Percentiles rank a stretch among this genome's conserved stretches.
Evolutionary conservation across 768 basidiomycete species (phyloP).

Genomic region (Russula abietina): DNA sequence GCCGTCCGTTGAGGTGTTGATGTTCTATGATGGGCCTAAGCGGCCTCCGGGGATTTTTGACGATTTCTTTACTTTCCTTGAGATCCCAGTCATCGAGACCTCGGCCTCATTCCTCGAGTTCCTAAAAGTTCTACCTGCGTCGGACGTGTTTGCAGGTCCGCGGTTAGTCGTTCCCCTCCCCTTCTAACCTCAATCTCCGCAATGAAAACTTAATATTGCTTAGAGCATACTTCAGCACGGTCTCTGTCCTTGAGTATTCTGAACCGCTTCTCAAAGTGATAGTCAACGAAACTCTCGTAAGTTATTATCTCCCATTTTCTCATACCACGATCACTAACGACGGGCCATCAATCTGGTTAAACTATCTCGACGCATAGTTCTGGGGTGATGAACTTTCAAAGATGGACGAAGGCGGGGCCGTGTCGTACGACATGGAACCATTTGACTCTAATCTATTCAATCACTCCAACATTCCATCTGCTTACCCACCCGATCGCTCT

Average conservation of each 20-base stretch:
- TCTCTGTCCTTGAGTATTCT: constrained; percentile 7
- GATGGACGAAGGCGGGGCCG: not conserved
- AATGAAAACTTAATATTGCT: not conserved
- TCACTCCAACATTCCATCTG: constrained; percentile 9
- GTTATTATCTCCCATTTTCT: not conserved
- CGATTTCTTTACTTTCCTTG: constrained; percentile 17
- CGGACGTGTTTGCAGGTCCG: not conserved
- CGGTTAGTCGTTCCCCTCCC: not conserved
- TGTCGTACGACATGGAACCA: constrained; percentile 19
- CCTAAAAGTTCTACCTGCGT: not conserved
- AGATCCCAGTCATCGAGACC: not conserved
- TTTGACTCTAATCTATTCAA: constrained; percentile 16
- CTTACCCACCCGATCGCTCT: constrained; percentile 25
- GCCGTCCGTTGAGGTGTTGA: constrained; percentile 1
- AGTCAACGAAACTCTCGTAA: constrained; percentile 11
- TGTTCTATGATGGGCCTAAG: constrained; percentile 27
- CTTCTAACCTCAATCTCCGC: not conserved
- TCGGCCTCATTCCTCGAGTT: constrained; percentile 10
- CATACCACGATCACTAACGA: not conserved
- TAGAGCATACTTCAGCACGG: constrained; percentile 10
- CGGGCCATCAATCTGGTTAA: not conserved
- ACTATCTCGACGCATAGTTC: not conserved
- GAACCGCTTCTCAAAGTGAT: not conserved
- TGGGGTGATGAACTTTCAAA: not conserved
- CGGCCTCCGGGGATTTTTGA: constrained; percentile 25